A percentile compares a stretch with the other conserved stretches of the same genome.
Evolutionary conservation across 2,329 filamentous ascomycete species (phyloP).

Genomic region (Ceratocystis smalleyi): DNA sequence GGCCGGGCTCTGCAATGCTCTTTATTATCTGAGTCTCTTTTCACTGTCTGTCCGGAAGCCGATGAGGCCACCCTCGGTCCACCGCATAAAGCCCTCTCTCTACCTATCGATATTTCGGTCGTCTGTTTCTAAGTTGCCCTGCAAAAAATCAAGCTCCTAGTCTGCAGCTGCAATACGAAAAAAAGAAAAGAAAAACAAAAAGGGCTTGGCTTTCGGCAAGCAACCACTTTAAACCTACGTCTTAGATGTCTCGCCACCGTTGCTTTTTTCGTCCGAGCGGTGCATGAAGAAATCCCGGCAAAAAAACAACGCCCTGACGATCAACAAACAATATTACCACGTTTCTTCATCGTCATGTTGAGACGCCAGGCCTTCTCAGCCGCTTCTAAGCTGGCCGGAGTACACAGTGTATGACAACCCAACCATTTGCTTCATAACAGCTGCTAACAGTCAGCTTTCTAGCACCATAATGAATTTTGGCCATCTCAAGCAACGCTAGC

Average conservation of each 20-base stretch:
- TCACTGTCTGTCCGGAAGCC: background rate
- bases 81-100: background rate
- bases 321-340: background rate
- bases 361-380: background rate
- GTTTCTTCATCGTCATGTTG: background rate
- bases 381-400: background rate
- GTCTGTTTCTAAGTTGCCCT: background rate
- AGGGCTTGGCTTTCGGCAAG: background rate
- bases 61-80: background rate
- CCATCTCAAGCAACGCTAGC: background rate
- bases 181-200: background rate
- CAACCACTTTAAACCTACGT: background rate
- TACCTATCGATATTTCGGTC: background rate
- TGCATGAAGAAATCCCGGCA: constrained; percentile 1
- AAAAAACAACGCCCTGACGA: background rate
- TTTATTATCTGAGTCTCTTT: background rate
- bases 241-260: background rate
- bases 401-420: background rate
- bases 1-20: background rate
- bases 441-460: background rate
- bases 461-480: background rate
- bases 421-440: background rate
- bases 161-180: background rate
- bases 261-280: background rate
- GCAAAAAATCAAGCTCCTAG: too few relatives aligned